Evolutionary conservation across 495 filamentous ascomycete genomes (phyloP), one percentile per base, ranked within the genome.

Genomic region (Aspergillus asperescens): DNA sequence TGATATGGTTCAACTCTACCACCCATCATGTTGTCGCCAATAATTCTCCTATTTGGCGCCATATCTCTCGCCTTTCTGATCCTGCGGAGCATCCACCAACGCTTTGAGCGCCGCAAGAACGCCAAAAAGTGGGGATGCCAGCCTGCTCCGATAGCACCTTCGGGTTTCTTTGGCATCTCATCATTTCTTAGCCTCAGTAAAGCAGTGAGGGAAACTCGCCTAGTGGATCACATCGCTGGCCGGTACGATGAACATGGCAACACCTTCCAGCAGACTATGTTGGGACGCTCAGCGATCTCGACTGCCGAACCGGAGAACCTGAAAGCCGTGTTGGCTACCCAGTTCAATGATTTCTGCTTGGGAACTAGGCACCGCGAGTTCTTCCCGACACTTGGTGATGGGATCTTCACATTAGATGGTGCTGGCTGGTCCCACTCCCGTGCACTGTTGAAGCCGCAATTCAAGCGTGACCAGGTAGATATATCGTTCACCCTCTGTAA

Each of bases 251-350:
- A 60, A 7, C 55, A 69, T 42, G 73, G 74, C 15, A 64, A 54
- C 15, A 78, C 71, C 16, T 76, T 68, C 55, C 42, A 50, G 5
- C 64, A 68, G 31, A 50, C 20, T 1, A 48, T 69, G 1, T 55
- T 73, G 1, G 58, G 62, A 4, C 54, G 55, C 2, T 32, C 37
- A 2, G n/a, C 65, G 4, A 57, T 85, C 31, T 63, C 73, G 16
- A 91, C 89, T 1, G 73, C 70, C 40, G 88, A 94, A 37, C 89
- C 88, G 0, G 84, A 91, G 60, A 96, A 94, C 65, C 77, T 97
- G 66, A 90, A 96, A 62, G 84, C 90, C 0, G 70, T 96, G 6
- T 75, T 96, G 2, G 87, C 89, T 0, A 85, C 83, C 0, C 85
- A 94, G 56, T 96, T 94, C 61, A 75, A 83, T 20, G 85, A 85